phyloP scores from a whole-genome alignment of 768 basidiomycete genomes.

The Calocera viscosa region DNA sequence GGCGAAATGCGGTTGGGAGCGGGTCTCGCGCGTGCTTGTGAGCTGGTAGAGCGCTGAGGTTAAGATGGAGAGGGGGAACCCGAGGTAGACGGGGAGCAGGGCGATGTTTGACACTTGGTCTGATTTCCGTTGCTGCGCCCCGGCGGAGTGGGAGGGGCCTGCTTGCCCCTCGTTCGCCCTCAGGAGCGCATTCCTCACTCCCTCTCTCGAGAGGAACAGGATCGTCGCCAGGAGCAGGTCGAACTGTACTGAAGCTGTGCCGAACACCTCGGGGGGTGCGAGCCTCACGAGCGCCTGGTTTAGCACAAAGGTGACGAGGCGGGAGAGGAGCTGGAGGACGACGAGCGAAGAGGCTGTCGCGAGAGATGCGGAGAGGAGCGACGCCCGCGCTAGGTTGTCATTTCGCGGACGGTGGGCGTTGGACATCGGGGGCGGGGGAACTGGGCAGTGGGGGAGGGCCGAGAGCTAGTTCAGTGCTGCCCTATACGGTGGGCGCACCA shows the following conservation, averaged over 20 bases:
- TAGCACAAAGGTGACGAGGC: conserved; percentile 72
- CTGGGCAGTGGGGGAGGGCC: background rate
- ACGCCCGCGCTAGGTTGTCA: background rate
- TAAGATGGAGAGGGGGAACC: conserved; percentile 48
- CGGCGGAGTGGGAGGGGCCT: background rate
- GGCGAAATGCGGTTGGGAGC: conserved; percentile 51
- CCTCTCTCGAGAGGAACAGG: conserved; percentile 87
- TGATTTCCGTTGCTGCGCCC: background rate
- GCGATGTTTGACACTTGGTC: conserved; percentile 37
- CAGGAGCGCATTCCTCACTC: conserved; percentile 73
- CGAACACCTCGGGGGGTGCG: conserved; percentile 69
- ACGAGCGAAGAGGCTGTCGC: conserved; percentile 54
- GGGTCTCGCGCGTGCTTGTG: conserved; percentile 42
- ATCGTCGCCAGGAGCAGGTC: conserved; percentile 83
- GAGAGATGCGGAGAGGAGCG: conserved; percentile 33
- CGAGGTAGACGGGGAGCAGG: conserved; percentile 54
- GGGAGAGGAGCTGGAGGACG: conserved; percentile 71
- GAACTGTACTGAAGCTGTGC: conserved; percentile 87
- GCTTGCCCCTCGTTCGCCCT: conserved; percentile 34
- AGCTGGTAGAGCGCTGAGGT: conserved; percentile 43
- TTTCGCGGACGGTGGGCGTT: background rate
- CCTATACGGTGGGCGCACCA: no score
- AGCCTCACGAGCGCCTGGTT: conserved; percentile 81
- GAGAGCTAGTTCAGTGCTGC: no score
- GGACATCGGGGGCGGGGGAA: background rate